Conservation (phyloP, 306 rosid genomes). For the Quercus robur region DNA sequence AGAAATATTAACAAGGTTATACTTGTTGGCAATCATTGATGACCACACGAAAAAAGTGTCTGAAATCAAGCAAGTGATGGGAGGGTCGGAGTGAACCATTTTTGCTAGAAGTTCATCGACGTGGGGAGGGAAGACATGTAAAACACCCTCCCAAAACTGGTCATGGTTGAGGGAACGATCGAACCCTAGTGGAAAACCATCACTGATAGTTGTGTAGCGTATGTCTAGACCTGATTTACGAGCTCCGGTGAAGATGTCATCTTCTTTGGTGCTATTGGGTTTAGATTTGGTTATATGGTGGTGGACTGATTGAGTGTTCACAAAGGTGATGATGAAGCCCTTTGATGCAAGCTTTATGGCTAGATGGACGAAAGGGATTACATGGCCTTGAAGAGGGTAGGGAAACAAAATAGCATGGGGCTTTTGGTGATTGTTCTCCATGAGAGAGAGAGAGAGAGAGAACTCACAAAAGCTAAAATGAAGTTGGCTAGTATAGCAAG, state of each 20-base stretch:
- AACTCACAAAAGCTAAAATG: not conserved
- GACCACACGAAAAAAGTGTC: conserved; percentile 26
- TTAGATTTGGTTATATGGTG: conserved; percentile 4
- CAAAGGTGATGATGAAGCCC: conserved; percentile 16
- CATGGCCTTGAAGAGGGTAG: not conserved
- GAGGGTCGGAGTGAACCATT: conserved; percentile 17
- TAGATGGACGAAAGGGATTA: not conserved
- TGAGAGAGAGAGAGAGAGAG: not conserved
- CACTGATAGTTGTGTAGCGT: conserved; percentile 27
- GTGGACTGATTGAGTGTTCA: conserved; percentile 2
- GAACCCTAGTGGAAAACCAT: conserved; percentile 23
- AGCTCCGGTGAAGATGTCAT: conserved; percentile 22
- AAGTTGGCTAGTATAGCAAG: not conserved
- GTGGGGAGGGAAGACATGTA: conserved; percentile 25
- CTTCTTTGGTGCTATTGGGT: not conserved
- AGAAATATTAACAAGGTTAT: conserved; percentile 26
- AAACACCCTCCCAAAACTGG: not conserved
- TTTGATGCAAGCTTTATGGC: not conserved
- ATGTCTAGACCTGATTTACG: conserved; percentile 25
- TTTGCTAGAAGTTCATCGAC: conserved; percentile 27
- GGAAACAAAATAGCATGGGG: conserved; percentile 5
- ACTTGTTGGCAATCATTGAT: conserved; percentile 18
- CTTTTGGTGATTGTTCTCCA: not conserved
- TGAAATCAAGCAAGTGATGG: conserved; percentile 30
- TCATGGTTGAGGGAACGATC: conserved; percentile 13